Base-by-base conservation (phyloP, 768 basidiomycete genomes). In the Coprinopsis sp. region DNA sequence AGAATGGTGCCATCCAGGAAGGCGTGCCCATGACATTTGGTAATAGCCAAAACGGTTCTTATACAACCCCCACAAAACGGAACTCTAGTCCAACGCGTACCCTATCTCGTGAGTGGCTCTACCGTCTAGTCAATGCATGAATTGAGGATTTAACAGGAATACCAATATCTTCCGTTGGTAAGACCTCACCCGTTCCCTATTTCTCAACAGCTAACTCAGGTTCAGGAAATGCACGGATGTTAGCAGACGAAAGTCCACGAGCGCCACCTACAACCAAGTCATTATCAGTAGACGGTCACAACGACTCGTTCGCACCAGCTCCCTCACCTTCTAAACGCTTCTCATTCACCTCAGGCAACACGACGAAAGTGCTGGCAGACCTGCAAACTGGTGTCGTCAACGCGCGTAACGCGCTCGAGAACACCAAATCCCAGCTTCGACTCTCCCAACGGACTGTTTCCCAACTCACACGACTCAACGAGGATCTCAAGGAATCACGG, bases 331-430 rank as follows among this genome's bases (percentile, higher is more conserved):
- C 67, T 52, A 64, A 72, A 54, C 76, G 83, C 38, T 63, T 76
- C 8, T 73, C 87, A 3, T 69, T 87, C 36, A 81, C 83, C 12
- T 84, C 87, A 1, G 85, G 82, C 1, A 86, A 84, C 6, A 92
- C 89, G 8, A 91, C 91, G 13, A 91, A 87, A 58, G 91, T 94
- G 21, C 71, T 94, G 45, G 87, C 87, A 2, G 89, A 91, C 62
- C 74, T 94, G 18, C 91, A 94, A 62, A 77, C 84, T 0, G 91
- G 89, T 41, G 87, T 92, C 6, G 70, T 83, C 34, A 83, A 84
- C 52, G 85, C 88, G 23, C 76, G 82, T 39, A 84, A 81, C 51
- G 88, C 88, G 40, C 70, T 94, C 47, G 91, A 94, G 62, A 90
- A 91, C 59, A 90, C 91, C 10, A 87, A 89, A 59, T 68, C 78